Base-by-base conservation (phyloP, 345 rosid species). In the Linum tenue region DNA sequence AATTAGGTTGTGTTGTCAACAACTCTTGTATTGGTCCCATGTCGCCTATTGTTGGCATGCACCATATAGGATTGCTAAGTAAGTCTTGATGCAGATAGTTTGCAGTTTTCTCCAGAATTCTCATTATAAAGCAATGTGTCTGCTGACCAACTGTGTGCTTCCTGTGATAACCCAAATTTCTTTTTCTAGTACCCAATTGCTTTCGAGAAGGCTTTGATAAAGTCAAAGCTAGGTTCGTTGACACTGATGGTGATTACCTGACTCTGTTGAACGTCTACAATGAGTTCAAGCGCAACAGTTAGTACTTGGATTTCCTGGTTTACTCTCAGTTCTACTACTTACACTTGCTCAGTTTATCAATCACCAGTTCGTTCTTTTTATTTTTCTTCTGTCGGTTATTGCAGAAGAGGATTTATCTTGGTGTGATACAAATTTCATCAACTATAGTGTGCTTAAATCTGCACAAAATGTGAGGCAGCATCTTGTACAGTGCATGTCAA, bases 121-220 rank as follows among this genome's bases (percentile, higher is more conserved):
- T 92, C 90, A 83, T 92, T 83, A 89, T 22, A 22, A 22, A 83
- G 97, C 89, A 88, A 78, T 22, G 86, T 88, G 87, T 11, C 97
- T 85, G 99, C 96, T 91, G 96, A 95, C 99, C 99, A 79, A 82
- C 97, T 88, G 73, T 90, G 90, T 96, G 82, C 96, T 88, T 90
- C 84, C 95, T 88, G 92, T 90, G 88, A 85, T 94, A 86, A 84
- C 81, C 81, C 79, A 85, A 86, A 22, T 22, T 88, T 94, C 77
- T 90, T 85, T 94, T 88, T 94, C 73, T 94, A 94, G 97, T 94
- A 88, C 97, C 97, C 77, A 94, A 94, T 85, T 94, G 97, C 99
- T 94, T 94, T 88, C 90, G 96, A 89, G 88, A 97, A 94, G 89
- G 92, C 96, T 38, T 97, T 35, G 99, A 94, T 77, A 97, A 90